Evolutionary conservation across 192 early-diverging fungal genomes (phyloP), one percentile per base, ranked within the genome.

Genomic region (Linnemannia exigua): DNA sequence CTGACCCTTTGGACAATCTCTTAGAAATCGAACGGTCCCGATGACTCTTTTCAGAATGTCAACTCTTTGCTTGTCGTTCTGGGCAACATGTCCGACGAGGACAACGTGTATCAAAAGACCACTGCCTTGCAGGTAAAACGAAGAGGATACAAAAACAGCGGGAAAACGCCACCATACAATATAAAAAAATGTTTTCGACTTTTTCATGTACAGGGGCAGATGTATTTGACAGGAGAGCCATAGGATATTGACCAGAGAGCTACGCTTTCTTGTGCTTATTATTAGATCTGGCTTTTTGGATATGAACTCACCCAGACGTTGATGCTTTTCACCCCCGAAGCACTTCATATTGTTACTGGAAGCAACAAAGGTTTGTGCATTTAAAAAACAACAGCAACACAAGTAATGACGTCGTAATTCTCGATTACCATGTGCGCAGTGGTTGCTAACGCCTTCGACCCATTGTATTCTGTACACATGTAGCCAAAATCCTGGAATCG

Each of bases 241-340:
- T 72, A 20, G 48, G n/a, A 37, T 22, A 15, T 12, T 41, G 14
- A 16, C 17, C 31, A 11, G 38, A 6, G 0, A 16, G 35, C 54
- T 72, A 28, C 17, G 25, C 20, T n/a, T 15, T 50, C 9, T 37
- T 72, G 25, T 35, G 37, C 22, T 80, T 14, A 15, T 36, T 58
- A 74, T 28, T 89, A 99, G 93, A 93, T 92, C 66, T 99, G 98
- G 98, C 90, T 98, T 70, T 91, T 98, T 58, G 97, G 97, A 51
- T 96, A 97, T 77, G 98, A 99, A 83, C 96, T 98, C 75, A 91
- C 94, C 3, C 95, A 99, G 73, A 97, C 97, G 8, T 85, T 98
- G 33, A 92, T 97, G 25, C 70, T 97, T 46, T 89, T 98, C 51
- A 95, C 95, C 22, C 90, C 88, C 38, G 93, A 94, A 82, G 95